Conservation (phyloP, 345 rosid species). For the Lepidium sativum region DNA sequence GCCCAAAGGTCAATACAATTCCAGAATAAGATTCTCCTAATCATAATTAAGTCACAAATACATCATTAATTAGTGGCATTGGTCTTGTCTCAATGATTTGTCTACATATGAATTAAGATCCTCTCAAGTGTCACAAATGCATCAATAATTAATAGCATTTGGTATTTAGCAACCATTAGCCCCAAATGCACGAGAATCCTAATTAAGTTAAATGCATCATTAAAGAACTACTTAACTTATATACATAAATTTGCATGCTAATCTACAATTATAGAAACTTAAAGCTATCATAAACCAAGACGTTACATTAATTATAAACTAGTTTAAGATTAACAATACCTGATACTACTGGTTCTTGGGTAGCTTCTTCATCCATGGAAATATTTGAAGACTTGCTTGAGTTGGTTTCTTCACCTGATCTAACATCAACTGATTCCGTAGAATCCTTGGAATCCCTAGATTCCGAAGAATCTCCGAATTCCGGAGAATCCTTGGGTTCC, state of each 20-base stretch:
- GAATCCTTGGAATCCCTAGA: too few relatives aligned
- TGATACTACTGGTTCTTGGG: constrained; percentile 33
- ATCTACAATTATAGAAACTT: not conserved
- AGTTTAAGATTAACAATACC: constrained; percentile 29
- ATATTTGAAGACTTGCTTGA: constrained; percentile 18
- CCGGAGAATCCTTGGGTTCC: too few relatives aligned
- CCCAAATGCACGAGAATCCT: too few relatives aligned
- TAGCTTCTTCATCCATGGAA: constrained; percentile 12
- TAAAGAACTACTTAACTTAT: not conserved
- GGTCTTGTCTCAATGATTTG: not conserved
- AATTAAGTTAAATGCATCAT: not conserved
- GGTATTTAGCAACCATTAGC: not conserved
- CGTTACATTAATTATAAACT: not conserved
- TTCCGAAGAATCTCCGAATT: too few relatives aligned
- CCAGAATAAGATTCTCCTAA: not conserved
- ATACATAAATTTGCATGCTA: not conserved
- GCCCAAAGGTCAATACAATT: not conserved
- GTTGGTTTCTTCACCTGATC: constrained; percentile 18
- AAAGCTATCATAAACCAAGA: not conserved
- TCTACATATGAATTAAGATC: not conserved
- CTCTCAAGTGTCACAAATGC: not conserved
- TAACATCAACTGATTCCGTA: not conserved
- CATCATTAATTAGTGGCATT: not conserved
- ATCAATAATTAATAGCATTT: not conserved
- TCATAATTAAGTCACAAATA: not conserved